phyloP scores from a whole-genome alignment of 768 basidiomycete genomes.

The Russula virescens region DNA sequence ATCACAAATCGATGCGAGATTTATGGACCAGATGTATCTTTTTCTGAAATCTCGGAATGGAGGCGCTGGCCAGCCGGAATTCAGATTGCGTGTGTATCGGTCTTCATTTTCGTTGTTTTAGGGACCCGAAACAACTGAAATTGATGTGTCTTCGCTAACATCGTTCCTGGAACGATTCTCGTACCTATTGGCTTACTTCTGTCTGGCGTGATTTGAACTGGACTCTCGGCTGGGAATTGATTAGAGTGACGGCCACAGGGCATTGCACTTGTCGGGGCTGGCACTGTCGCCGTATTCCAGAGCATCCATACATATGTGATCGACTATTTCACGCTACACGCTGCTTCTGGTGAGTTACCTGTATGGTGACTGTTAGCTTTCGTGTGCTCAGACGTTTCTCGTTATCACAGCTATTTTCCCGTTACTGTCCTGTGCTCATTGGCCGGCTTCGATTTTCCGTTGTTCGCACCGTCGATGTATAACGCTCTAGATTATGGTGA shows the following conservation, averaged over 20 bases:
- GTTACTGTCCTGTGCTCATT: constrained; percentile 56
- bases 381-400: constrained; percentile 4
- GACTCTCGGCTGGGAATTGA: background rate
- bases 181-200: constrained; percentile 66
- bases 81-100: constrained; percentile 40
- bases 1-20: constrained; percentile 48
- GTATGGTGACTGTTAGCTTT: background rate
- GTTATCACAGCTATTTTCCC: constrained; percentile 48
- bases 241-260: constrained; percentile 37
- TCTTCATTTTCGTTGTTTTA: background rate
- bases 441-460: constrained; percentile 68
- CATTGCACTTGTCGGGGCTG: constrained; percentile 49
- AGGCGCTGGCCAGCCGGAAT: constrained; percentile 51
- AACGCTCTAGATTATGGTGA: constrained; percentile 60
- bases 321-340: constrained; percentile 58
- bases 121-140: background rate
- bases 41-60: constrained; percentile 47
- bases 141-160: constrained; percentile 38
- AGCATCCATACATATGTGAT: constrained; percentile 62
- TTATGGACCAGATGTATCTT: constrained; percentile 53
- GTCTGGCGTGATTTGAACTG: constrained; percentile 36
- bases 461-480: constrained; percentile 73
- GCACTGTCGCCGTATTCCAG: constrained; percentile 56
- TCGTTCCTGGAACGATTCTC: constrained; percentile 52
- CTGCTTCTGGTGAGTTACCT: constrained; percentile 51